phyloP scores from a whole-genome alignment of 495 filamentous ascomycete genomes.

The Darksidea phi region DNA sequence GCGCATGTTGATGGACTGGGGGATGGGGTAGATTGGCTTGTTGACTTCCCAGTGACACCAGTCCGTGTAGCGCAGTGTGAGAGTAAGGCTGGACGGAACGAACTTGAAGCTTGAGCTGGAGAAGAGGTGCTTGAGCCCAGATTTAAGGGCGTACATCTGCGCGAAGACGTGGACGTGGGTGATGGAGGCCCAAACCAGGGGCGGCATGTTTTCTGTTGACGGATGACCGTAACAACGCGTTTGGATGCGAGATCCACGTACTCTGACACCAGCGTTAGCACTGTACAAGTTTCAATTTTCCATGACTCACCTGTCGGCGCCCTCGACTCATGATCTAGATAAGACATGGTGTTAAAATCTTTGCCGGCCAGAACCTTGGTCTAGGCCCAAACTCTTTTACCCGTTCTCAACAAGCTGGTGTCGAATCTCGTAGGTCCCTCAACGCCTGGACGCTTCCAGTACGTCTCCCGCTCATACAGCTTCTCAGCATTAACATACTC shows the following conservation, averaged over 20 bases:
- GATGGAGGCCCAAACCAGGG: background rate
- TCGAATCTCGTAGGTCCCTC: background rate
- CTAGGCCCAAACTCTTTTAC: conserved; percentile 2
- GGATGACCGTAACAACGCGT: too few relatives aligned
- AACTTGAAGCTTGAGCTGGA: background rate
- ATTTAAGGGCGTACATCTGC: conserved; percentile 1
- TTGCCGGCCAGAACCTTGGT: background rate
- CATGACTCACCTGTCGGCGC: background rate
- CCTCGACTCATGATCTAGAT: background rate
- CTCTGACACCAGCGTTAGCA: too few relatives aligned
- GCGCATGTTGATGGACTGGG: background rate
- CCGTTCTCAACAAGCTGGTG: conserved; percentile 1
- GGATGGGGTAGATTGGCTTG: background rate
- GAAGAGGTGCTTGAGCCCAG: background rate
- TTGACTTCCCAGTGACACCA: conserved; percentile 14
- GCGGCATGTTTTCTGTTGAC: too few relatives aligned
- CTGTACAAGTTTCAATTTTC: background rate
- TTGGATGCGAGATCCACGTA: too few relatives aligned
- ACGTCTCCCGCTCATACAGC: conserved; percentile 3
- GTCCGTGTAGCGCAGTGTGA: conserved; percentile 14
- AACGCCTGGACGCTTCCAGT: conserved; percentile 8
- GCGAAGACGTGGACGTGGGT: background rate
- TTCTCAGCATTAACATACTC: conserved; percentile 12
- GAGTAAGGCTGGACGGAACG: background rate
- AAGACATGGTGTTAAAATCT: background rate